Evolutionary conservation across 495 filamentous ascomycete genomes (phyloP).

Genomic region (Cercophora samala): DNA sequence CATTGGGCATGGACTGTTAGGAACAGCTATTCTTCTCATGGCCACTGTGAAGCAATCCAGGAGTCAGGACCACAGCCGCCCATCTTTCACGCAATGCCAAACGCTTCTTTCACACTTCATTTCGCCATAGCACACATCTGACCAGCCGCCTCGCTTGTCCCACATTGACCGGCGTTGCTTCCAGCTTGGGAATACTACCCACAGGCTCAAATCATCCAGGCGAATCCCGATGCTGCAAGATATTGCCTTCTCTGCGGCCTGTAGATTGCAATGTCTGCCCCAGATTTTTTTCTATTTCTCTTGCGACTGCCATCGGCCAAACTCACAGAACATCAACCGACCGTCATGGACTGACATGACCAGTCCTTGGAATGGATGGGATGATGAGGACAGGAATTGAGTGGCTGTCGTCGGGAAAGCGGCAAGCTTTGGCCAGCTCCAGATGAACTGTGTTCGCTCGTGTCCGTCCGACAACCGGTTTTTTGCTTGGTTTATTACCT

Average conservation of each 20-base stretch:
- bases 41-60: too few relatives aligned
- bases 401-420: background rate
- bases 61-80: too few relatives aligned
- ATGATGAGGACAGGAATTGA: background rate
- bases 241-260: constrained; percentile 14
- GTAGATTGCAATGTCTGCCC: constrained; percentile 13
- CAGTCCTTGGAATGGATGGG: background rate
- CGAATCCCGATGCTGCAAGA: constrained; percentile 11
- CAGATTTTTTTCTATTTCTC: background rate
- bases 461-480: constrained; percentile 11
- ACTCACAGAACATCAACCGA: too few relatives aligned
- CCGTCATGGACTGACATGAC: background rate
- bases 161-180: background rate
- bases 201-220: constrained; percentile 19
- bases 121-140: constrained; percentile 10
- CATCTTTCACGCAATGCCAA: constrained; percentile 7
- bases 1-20: background rate
- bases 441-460: constrained; percentile 1
- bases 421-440: constrained; percentile 1
- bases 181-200: constrained; percentile 10
- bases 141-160: constrained; percentile 5
- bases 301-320: constrained; percentile 4
- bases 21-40: background rate
- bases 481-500: background rate
- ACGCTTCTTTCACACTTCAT: background rate